Base-by-base conservation (phyloP, 164 flowering plant genomes). In the Kingdonia uniflora region DNA sequence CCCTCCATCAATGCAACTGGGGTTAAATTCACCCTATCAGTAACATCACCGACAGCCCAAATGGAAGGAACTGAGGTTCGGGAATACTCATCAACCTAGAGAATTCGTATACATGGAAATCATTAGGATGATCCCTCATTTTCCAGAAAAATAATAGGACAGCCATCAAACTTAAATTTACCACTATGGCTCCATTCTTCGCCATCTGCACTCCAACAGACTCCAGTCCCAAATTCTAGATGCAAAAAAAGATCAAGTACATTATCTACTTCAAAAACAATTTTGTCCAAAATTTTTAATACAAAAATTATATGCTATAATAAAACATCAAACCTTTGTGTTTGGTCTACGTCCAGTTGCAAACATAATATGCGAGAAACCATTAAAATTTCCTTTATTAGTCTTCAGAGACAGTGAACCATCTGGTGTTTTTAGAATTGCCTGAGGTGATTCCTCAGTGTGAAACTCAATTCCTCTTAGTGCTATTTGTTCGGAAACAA, bases 1-100 rank as follows among this genome's bases (percentile, higher is more conserved):
- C 99, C 99, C 61, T 94, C 99, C 97, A 89, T 94, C 76, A 94
- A 79, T 66, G 99, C 99, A 68, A 94, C 97, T 23, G 99, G 99
- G 55, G 99, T 94, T 65, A 94, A 75, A 72, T 94, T 94, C 33
- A 89, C 15, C 61, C 99, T 78, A 54, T 87, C 81, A 39, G 99
- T 94, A 56, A 79, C 99, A 73, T 94, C 99, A 60, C 99, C 99
- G 56, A 94, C 92, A 21, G 99, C 99, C 99, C 96, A 94, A 60
- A 94, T 87, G 51, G 97, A 89, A 53, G 95, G 87, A 65, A 86
- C 95, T 42, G 95, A 82, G 38, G 95, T 80, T 15, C 65, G 79
- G 22, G 99, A 92, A 67, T 70, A 92, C 61, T 88, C 95, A 74
- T 92, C 85, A 55, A 92, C 99, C 99, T 92, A 65, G 55, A 39